Conservation (phyloP, 2,329 filamentous ascomycete species). For the Botrytis sinoallii region DNA sequence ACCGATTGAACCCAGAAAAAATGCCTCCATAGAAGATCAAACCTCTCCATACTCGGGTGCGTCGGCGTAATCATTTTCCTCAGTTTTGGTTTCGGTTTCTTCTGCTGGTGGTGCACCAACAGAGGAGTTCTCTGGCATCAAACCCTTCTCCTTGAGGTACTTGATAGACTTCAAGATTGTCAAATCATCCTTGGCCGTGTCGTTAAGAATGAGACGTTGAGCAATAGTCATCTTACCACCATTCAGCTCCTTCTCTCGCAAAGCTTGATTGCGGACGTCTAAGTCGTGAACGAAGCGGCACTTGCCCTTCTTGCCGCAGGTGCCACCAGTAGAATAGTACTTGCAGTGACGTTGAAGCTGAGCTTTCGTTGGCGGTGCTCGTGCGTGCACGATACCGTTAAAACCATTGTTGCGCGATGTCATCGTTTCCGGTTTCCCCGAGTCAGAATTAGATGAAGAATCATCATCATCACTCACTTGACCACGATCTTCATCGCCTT, state of each 20-base stretch:
- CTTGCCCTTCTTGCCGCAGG: constrained; percentile 71
- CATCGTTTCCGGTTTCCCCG: constrained; percentile 57
- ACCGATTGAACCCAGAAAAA: constrained; percentile 2
- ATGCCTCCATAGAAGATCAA: constrained; percentile 2
- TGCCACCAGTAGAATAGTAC: constrained; percentile 66
- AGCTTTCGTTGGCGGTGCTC: constrained; percentile 51
- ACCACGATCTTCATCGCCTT: constrained; percentile 58
- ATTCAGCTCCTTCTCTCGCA: constrained; percentile 62
- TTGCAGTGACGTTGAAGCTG: constrained; percentile 66
- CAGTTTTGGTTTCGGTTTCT: constrained; percentile 25
- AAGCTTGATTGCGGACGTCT: constrained; percentile 59
- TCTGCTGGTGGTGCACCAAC: constrained; percentile 30
- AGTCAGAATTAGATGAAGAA: constrained; percentile 43
- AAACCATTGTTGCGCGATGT: constrained; percentile 45
- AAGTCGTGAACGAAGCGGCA: constrained; percentile 69
- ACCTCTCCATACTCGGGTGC: constrained; percentile 26
- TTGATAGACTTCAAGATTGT: constrained; percentile 64
- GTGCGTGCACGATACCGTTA: constrained; percentile 23
- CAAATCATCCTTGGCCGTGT: constrained; percentile 66
- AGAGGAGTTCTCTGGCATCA: constrained; percentile 37
- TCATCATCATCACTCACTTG: constrained; percentile 36
- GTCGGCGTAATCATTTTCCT: constrained; percentile 34
- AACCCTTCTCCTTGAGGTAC: constrained; percentile 53
- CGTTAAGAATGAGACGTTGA: constrained; percentile 63
- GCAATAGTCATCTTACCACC: constrained; percentile 64